Conservation (phyloP, 1,139 yeast species). For the Eremothecium gossypii region DNA sequence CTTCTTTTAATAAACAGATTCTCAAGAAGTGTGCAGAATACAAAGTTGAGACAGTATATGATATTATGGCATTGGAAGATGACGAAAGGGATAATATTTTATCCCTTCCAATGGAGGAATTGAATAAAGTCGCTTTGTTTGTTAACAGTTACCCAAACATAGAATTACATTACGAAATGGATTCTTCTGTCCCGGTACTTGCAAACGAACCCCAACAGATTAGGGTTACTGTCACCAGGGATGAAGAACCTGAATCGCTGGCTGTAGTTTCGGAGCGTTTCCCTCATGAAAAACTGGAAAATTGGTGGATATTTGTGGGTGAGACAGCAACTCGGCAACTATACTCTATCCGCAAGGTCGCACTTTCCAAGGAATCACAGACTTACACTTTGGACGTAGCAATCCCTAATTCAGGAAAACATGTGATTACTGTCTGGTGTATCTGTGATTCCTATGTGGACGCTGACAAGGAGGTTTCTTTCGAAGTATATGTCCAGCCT, state of each 20-base stretch:
- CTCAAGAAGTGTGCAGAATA: conserved; percentile 48
- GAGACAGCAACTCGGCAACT: conserved; percentile 50
- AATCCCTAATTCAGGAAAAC: conserved; percentile 52
- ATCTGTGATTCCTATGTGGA: conserved; percentile 87
- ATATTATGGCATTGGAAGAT: conserved; percentile 78
- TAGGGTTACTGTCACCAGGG: conserved; percentile 52
- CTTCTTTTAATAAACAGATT: conserved; percentile 49
- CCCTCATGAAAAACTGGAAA: conserved; percentile 56
- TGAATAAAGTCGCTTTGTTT: conserved; percentile 68
- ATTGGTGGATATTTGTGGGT: conserved; percentile 85
- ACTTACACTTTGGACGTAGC: conserved; percentile 46
- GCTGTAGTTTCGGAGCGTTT: conserved; percentile 47
- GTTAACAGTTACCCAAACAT: conserved; percentile 85
- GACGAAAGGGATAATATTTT: conserved; percentile 61
- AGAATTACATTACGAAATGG: conserved; percentile 50
- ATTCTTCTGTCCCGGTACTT: conserved; percentile 32
- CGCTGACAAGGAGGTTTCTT: conserved; percentile 70
- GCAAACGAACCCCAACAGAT: conserved; percentile 42
- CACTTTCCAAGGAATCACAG: conserved; percentile 46
- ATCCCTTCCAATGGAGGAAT: conserved; percentile 40
- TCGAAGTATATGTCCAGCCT: conserved; percentile 38
- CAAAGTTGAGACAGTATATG: conserved; percentile 66
- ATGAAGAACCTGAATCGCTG: conserved; percentile 66
- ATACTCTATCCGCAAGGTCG: conserved; percentile 64
- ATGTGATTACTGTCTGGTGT: conserved; percentile 65